Base-by-base conservation (phyloP, 768 basidiomycete species). In the Termitomyces sp. region DNA sequence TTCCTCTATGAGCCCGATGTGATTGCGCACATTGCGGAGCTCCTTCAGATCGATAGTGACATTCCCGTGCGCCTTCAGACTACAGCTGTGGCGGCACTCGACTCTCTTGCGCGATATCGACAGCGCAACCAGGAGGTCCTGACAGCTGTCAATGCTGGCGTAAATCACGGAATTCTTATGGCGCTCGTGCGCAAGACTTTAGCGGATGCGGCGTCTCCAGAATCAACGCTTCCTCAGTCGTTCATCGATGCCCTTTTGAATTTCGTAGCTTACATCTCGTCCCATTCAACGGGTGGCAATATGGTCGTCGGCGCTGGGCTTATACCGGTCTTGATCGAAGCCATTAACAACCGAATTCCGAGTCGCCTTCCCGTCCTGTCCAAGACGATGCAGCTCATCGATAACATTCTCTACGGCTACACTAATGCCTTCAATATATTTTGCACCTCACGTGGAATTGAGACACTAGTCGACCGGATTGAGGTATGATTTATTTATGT, bases 1-100 rank as follows among this genome's bases (percentile, higher is more conserved):
- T 96, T 98, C 76, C 80, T 98, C 12, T 95, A 94, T 67, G 95
- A 98, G 70, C 96, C 96, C 7, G 95, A 97, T 66, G 79, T 98
- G 53, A 87, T 97, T 64, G 76, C 82, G 1, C 92, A 95, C 66
- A 79, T 98, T 58, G 93, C 95, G 12, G 93, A 95, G 65, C 80
- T 98, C 24, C 80, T 98, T 40, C 91, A 93, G 66, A 82, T 91
- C 42, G 90, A 93, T 66, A 80, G 79, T 45, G 82, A 80, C 39
- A 80, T 96, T 27, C 84, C 89, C 9, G 75, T 86, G 47, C 70
- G 79, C 30, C 82, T 97, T 7, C 91, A 95, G 71, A 89, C 88
- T 2, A 88, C 91, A 1, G 91, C 95, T 16, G 82, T 98, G 56
- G 83, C 88, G 27, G 88, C 92, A n/a, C 79, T 98, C 57, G 97